A percentile compares a stretch with the other conserved stretches of the same genome.
Evolutionary conservation across 768 basidiomycete genomes (phyloP).

Genomic region (Crepidotus variabilis): DNA sequence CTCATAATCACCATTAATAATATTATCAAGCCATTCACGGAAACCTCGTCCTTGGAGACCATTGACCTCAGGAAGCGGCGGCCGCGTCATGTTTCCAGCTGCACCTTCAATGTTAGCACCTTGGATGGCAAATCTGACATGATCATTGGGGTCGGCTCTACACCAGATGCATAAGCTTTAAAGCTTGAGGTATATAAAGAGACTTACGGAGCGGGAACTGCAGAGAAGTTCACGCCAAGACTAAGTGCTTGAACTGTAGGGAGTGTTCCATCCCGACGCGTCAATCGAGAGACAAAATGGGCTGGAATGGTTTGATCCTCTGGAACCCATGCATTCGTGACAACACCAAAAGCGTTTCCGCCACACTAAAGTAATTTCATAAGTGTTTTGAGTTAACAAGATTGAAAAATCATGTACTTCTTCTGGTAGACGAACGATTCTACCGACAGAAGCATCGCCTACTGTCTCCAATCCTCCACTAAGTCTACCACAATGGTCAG

Average conservation of each 20-base stretch:
- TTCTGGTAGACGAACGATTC: slow-evolving; percentile 30
- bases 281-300: slow-evolving; percentile 16
- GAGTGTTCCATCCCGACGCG: slow-evolving; percentile 19
- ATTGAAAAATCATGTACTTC: slow-evolving; percentile 12
- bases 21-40: neutral
- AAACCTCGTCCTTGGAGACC: neutral
- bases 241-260: slow-evolving; percentile 29
- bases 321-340: slow-evolving; percentile 31
- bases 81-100: slow-evolving; percentile 6
- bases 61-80: neutral
- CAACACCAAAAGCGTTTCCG: slow-evolving; percentile 19
- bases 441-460: slow-evolving; percentile 26
- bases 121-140: slow-evolving; percentile 19
- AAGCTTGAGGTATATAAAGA: slow-evolving; percentile 13
- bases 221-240: slow-evolving; percentile 30
- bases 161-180: neutral
- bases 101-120: slow-evolving; percentile 20
- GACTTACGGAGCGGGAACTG: slow-evolving; percentile 9
- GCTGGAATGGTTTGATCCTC: slow-evolving; percentile 32
- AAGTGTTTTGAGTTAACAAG: neutral
- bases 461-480: slow-evolving; percentile 8
- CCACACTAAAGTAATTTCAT: slow-evolving; percentile 10
- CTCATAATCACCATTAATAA: neutral
- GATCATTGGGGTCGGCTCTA: slow-evolving; percentile 5
- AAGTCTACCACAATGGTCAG: slow-evolving; percentile 25